Conservation (phyloP, 148 eudicot genomes). For the Rhododendron williamsianum region DNA sequence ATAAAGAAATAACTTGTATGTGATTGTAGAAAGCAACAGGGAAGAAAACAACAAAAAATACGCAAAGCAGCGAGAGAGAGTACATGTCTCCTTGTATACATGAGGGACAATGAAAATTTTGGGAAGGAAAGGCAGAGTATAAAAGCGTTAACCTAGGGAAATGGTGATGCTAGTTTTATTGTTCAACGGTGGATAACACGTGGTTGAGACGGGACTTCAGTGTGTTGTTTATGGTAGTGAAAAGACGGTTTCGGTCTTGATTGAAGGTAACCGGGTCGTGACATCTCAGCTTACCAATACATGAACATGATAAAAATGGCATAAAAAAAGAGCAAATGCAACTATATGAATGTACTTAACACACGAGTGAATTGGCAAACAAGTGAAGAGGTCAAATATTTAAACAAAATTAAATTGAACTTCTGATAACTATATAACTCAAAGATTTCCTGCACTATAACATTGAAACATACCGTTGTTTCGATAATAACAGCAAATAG, state of each 20-base stretch:
- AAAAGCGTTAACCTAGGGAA: not conserved
- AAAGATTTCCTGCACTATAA: not conserved
- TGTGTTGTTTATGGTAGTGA: not conserved
- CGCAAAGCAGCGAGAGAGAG: not conserved
- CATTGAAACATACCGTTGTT: conserved; percentile 61
- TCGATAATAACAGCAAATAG: conserved; percentile 77
- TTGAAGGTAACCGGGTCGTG: not conserved
- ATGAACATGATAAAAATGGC: not conserved
- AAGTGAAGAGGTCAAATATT: not conserved
- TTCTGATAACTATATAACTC: not conserved
- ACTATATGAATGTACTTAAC: not conserved
- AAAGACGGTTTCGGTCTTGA: not conserved
- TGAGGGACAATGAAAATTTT: not conserved
- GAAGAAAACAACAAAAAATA: not conserved
- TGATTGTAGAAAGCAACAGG: not conserved
- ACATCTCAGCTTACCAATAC: not conserved
- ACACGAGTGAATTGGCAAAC: not conserved
- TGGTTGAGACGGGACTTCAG: not conserved
- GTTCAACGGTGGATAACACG: not conserved
- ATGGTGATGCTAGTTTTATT: not conserved
- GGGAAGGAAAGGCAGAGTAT: not conserved
- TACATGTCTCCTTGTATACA: not conserved
- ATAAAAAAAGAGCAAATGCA: conserved; percentile 6
- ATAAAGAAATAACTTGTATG: not conserved
- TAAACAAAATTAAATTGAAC: not conserved